Percentiles rank a stretch among this genome's conserved stretches.
These are phyloP conservation scores for Aureobasidium pullulans DNA, from an alignment of 2,329 filamentous ascomycete species.

Conservation along the genomic window DNA sequence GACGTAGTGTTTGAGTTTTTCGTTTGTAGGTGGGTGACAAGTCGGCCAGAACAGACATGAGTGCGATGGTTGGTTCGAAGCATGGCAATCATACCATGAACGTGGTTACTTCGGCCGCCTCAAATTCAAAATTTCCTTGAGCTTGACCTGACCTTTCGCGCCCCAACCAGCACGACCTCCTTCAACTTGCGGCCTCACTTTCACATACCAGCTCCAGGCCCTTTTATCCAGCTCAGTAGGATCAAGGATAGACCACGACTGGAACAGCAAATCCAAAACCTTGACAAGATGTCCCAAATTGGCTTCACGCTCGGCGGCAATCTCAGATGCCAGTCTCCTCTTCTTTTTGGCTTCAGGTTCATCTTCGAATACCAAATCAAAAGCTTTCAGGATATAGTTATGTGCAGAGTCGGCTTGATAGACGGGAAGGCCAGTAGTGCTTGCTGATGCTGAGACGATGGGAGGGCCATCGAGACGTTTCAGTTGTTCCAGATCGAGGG, in stretches of 20 bases:
- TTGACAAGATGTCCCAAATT: conserved; percentile 64
- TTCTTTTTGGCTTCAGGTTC: conserved; percentile 33
- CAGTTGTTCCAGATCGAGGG: conserved; percentile 49
- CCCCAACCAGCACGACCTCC: conserved; percentile 73
- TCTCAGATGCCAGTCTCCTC: conserved; percentile 41
- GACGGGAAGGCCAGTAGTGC: conserved; percentile 55
- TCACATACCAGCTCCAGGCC: conserved; percentile 77
- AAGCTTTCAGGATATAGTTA: conserved; percentile 51
- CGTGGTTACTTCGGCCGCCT: conserved; percentile 37
- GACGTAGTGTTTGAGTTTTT: too few species aligned
- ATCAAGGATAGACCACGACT: conserved; percentile 63
- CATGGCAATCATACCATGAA: too few species aligned
- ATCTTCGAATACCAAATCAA: conserved; percentile 38
- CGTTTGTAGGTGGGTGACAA: too few species aligned
- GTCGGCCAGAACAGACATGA: too few species aligned
- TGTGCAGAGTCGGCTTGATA: conserved; percentile 64
- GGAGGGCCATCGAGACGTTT: conserved; percentile 29
- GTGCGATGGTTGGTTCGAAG: too few species aligned
- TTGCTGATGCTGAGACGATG: conserved; percentile 20
- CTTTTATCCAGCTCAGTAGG: conserved; percentile 63
- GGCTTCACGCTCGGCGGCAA: conserved; percentile 56
- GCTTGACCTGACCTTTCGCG: conserved; percentile 62
- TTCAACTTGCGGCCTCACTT: conserved; percentile 68
- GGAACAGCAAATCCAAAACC: conserved; percentile 63
- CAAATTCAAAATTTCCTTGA: conserved; percentile 59